Evolutionary conservation across 768 basidiomycete species (phyloP).

Genomic region (Auricularia cornea): DNA sequence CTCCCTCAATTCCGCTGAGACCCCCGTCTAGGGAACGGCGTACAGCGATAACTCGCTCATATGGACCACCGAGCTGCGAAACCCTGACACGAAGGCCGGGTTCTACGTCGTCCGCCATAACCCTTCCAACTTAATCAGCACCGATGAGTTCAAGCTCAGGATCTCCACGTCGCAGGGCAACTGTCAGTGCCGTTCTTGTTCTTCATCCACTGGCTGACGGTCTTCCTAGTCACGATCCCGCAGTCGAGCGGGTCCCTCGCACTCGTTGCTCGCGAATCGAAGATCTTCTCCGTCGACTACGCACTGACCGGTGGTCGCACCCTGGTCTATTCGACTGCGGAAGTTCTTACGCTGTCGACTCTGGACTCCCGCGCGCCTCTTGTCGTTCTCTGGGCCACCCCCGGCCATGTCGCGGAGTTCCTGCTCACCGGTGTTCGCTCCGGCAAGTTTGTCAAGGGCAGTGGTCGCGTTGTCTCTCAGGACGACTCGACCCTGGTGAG

Average conservation of each 20-base stretch:
- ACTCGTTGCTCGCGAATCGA: not conserved
- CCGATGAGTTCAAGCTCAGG: constrained; percentile 2
- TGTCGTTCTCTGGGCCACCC: not conserved
- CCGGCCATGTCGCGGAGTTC: not conserved
- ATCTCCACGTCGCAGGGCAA: not conserved
- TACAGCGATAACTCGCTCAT: constrained; percentile 38
- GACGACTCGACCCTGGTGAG: not conserved
- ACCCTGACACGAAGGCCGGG: constrained; percentile 33
- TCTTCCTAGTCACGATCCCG: not conserved
- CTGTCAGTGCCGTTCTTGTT: not conserved
- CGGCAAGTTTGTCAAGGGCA: not conserved
- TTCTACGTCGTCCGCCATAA: constrained; percentile 46
- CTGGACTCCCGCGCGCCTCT: not conserved
- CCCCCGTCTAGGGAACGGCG: constrained; percentile 37
- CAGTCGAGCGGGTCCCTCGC: not conserved
- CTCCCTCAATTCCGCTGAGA: not conserved
- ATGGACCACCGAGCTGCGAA: constrained; percentile 40
- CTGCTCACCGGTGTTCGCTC: not conserved
- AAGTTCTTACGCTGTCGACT: not conserved
- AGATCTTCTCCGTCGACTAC: not conserved
- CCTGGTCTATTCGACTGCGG: not conserved
- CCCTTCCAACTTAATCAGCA: constrained; percentile 10
- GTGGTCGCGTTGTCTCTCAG: not conserved
- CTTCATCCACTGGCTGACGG: not conserved
- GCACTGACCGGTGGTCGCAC: not conserved